Evolutionary conservation across 345 rosid genomes (phyloP), one percentile per base, ranked within the genome.

Genomic region (Populus deltoides): DNA sequence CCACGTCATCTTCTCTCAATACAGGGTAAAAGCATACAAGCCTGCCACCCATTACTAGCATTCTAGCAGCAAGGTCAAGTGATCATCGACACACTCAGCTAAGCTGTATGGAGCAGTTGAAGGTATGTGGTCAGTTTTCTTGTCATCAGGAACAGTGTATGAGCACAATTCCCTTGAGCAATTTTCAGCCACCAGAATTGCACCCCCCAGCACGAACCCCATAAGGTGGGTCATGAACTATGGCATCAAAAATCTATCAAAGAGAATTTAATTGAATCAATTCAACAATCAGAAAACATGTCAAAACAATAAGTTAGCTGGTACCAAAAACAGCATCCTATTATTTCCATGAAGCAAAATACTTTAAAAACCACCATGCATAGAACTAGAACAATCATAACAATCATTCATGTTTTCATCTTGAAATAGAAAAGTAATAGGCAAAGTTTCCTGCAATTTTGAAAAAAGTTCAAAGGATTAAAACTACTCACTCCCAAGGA

Each of bases 131-230:
- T 78, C 90, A n/a, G 86, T 89, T 81, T 97, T 91, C 81, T 93
- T 92, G 73, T 93, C 97, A n/a, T 96, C 97, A 5, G 98, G 97
- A 68, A 96, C 94, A 2, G 90, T 90, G 87, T 96, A 96, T 43
- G 99, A 97, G 15, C 86, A 90, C 87, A 22, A 77, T 87, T 57
- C 99, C 99, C 81, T 93, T 91, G 2, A 93, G 88, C 78, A 96
- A 85, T 86, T 96, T 96, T 38, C 99, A 81, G 24, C 98, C 99
- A 72, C 99, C 98, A 0, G 99, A 93, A 79, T 96, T 96, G 39
- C 95, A 93, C 25, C 97, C 99, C 65, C 99, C 95, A 73, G 99
- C 99, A 24, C 98, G 90, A 79, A 96, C 98, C 12, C 99, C 99
- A 43, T 92, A 96, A 43, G 97, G 98, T 51, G 98, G 99, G 77